Percentiles rank a stretch among this genome's conserved stretches.
Evolutionary conservation across 768 basidiomycete genomes (phyloP).

Genomic region (Pleurotus tuber-regium): DNA sequence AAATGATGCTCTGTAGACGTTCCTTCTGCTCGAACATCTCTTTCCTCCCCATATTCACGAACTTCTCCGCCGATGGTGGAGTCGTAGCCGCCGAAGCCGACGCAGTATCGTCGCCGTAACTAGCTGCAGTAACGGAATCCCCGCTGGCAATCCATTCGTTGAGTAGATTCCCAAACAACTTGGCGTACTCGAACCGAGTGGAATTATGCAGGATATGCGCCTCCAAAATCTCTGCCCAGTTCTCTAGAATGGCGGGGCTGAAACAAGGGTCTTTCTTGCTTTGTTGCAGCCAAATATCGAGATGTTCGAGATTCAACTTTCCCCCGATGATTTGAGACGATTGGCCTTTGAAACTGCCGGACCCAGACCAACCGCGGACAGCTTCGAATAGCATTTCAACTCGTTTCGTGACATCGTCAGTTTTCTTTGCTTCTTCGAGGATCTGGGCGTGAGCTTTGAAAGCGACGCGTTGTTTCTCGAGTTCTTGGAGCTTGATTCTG

Average conservation of each 20-base stretch:
- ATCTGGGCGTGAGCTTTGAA: constrained; percentile 32
- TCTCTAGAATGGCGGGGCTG: constrained; percentile 28
- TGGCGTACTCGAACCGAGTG: constrained; percentile 38
- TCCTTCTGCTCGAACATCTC: constrained; percentile 41
- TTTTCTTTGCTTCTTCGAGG: constrained; percentile 23
- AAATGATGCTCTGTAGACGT: constrained; percentile 37
- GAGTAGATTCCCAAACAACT: constrained; percentile 39
- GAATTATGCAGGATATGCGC: constrained; percentile 34
- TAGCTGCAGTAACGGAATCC: constrained; percentile 32
- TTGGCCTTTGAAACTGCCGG: constrained; percentile 20
- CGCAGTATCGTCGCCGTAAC: constrained; percentile 9
- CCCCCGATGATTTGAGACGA: constrained; percentile 5
- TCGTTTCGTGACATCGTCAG: constrained; percentile 21
- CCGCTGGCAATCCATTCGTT: constrained; percentile 44
- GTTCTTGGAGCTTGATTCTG: constrained; percentile 39
- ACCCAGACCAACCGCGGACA: constrained; percentile 32
- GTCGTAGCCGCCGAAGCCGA: not conserved
- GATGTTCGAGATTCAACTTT: constrained; percentile 23
- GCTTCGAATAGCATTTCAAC: constrained; percentile 33
- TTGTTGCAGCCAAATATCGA: constrained; percentile 37
- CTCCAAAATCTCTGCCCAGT: constrained; percentile 38
- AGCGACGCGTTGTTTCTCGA: constrained; percentile 35
- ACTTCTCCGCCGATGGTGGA: constrained; percentile 7
- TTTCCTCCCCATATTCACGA: constrained; percentile 36
- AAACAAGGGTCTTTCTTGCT: constrained; percentile 41